Evolutionary conservation across 352 stramenopile species (phyloP), one percentile per base, ranked within the genome.

Genomic region (Pythium aquatile): DNA sequence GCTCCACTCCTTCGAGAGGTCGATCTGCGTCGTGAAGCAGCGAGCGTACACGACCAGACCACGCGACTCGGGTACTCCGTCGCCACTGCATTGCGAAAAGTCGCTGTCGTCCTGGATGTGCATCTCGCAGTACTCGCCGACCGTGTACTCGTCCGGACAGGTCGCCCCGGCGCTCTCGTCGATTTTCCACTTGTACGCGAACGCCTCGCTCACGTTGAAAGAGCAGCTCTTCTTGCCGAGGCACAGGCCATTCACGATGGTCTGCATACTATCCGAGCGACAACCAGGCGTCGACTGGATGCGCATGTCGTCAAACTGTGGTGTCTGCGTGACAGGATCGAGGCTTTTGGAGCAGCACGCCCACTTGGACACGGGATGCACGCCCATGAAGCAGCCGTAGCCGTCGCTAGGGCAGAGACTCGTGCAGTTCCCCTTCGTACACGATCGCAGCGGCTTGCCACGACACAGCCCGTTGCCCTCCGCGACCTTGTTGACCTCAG

Each of bases 1-100:
- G 33, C 72, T 90, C 82, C 83, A 90, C 26, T 83, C 77, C 49
- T 75, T 75, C 1, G 83, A 88, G 37, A 94, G 65, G 53, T 87
- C 78, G 62, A 94, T 83, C n/a, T 79, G 78, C 4, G 85, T 91
- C 26, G 83, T 88, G 59, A 91, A 91, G 61, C 85, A 94, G 1
- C 78, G 73, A 8, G 81, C 85, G 40, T 83, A 87, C 8, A 89
- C 82, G 49, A 94, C 87, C 11, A 93, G 68, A 1, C 81, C 84
- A 28, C 77, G 78, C 26, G n/a, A 10, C 42, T 49, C 42, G 3
- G 58, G 35, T 9, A 61, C 74, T 0, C 61, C 39, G 11, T 60
- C 51, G 14, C 3, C 24, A 3, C 64, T 20, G 35, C 85, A 94
- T 48, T 67, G 62, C 0, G 79, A 78, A 59, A 83, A 91, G 55